Conservation (phyloP, 768 basidiomycete species). For the Pleurotus platypus region DNA sequence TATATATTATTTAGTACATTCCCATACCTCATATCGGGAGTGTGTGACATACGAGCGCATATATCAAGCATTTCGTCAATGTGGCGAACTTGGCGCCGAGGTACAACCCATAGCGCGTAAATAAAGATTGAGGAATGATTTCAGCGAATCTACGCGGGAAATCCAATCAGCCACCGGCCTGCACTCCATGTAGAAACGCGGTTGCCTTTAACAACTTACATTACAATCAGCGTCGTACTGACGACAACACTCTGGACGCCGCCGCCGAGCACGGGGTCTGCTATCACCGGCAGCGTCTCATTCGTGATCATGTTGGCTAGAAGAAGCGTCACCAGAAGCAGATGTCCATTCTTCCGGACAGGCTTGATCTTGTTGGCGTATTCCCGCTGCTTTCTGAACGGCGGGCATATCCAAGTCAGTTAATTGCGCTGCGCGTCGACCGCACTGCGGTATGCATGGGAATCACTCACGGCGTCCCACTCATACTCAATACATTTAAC, state of each 20-base stretch:
- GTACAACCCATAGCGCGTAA: constrained; percentile 85
- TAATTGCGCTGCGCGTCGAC: constrained; percentile 3
- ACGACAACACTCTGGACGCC: constrained; percentile 75
- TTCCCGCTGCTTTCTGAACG: constrained; percentile 63
- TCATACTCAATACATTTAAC: constrained; percentile 81
- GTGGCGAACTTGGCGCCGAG: constrained; percentile 85
- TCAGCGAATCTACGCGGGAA: constrained; percentile 66
- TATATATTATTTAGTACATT: constrained; percentile 18
- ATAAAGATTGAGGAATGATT: constrained; percentile 91
- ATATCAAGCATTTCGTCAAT: constrained; percentile 65
- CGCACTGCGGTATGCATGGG: background rate
- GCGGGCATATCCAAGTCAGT: constrained; percentile 1
- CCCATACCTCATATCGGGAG: too few relatives aligned
- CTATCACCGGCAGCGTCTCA: constrained; percentile 81
- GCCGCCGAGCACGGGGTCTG: constrained; percentile 76
- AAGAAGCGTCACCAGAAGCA: constrained; percentile 78
- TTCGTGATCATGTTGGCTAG: constrained; percentile 92
- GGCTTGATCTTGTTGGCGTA: constrained; percentile 87
- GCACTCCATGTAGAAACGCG: background rate
- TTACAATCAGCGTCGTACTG: constrained; percentile 82
- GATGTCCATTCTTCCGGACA: constrained; percentile 78
- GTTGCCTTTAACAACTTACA: constrained; percentile 48
- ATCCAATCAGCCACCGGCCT: background rate
- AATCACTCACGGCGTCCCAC: constrained; percentile 69
- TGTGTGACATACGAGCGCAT: constrained; percentile 48